Base-by-base conservation (phyloP, 371 early-diverging fungal species). In the Mortierella sp. region DNA sequence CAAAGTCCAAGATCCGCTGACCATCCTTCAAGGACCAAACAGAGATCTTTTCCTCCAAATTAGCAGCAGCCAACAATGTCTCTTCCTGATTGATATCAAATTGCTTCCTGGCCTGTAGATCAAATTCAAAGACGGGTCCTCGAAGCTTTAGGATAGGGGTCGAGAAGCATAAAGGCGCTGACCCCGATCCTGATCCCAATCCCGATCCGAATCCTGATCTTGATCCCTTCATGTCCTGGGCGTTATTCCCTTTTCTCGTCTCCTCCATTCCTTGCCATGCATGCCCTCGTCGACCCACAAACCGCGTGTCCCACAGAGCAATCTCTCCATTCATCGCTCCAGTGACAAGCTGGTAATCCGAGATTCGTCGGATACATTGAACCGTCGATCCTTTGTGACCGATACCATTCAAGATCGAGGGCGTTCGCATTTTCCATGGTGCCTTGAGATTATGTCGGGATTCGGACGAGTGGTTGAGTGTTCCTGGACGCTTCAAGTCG, bases 241-340 rank as follows among this genome's bases (percentile, higher is more conserved):
- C 37, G 9, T 9, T 9, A 37, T 37, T 37, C 37, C 37, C 37
- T 9, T 37, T 37, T 9, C 37, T 3, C 37, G 37, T 37, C 37
- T 37, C 37, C 3, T 37, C 37, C 37, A 37, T 3, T 9, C 37
- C 37, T 9, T 37, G 37, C 37, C 37, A 37, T 37, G 5, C 37
- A 37, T 37, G 37, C 9, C 37, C 37, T 37, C 37, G 37, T 37
- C 37, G 37, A 37, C 60, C 60, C 6, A 79, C 66, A 48, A 73
- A 74, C 0, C 80, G 80, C 14, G 70, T 73, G 44, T 80, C 80
- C 80, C 80, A 80, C 60, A 74, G 66, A 1, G 58, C 57, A 6
- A 80, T 74, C 30, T 80, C 80, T 11, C 80, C 80, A 46, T 70
- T 80, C 74, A 64, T 80, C 28, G 80, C 80, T 18, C 66, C 57